Percentiles rank a stretch among this genome's conserved stretches.
phyloP scores from a whole-genome alignment of 306 rosid species.

The Canavalia ensiformis region DNA sequence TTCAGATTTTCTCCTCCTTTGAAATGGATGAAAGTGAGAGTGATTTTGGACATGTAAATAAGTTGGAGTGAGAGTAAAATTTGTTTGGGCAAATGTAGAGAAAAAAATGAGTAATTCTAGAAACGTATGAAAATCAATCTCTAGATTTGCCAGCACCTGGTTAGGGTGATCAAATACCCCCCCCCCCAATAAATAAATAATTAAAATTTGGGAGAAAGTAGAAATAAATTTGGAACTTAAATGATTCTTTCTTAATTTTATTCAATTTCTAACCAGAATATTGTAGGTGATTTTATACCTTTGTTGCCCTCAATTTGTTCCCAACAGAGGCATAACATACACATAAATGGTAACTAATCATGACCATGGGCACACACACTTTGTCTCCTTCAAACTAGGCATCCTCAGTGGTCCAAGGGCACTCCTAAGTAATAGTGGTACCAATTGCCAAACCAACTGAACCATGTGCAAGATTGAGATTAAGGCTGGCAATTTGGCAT shows the following conservation, averaged over 20 bases:
- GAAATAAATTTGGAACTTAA: not conserved
- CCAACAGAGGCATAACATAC: not conserved
- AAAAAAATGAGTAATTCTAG: not conserved
- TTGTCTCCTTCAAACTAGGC: constrained; percentile 43
- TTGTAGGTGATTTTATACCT: constrained; percentile 1
- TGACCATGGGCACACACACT: constrained; percentile 42
- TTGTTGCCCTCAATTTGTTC: not conserved
- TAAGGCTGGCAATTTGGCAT: constrained; percentile 33
- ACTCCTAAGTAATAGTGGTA: not conserved
- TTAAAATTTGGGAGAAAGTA: not conserved
- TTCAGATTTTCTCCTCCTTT: not conserved
- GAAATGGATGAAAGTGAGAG: not conserved
- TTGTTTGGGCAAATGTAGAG: not conserved
- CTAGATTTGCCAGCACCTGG: not conserved
- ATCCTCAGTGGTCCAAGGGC: constrained; percentile 25
- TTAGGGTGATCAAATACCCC: not conserved
- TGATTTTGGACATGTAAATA: constrained; percentile 24
- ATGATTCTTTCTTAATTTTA: not conserved
- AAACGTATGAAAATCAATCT: not conserved
- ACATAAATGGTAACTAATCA: constrained; percentile 39
- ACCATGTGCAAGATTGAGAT: constrained; percentile 41
- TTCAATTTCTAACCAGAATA: not conserved
- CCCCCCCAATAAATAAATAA: too few species aligned
- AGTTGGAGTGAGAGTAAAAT: not conserved
- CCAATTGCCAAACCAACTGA: constrained; percentile 23